Evolutionary conservation across 331 rosid genomes (phyloP).

Genomic region (Spiraea crenata): DNA sequence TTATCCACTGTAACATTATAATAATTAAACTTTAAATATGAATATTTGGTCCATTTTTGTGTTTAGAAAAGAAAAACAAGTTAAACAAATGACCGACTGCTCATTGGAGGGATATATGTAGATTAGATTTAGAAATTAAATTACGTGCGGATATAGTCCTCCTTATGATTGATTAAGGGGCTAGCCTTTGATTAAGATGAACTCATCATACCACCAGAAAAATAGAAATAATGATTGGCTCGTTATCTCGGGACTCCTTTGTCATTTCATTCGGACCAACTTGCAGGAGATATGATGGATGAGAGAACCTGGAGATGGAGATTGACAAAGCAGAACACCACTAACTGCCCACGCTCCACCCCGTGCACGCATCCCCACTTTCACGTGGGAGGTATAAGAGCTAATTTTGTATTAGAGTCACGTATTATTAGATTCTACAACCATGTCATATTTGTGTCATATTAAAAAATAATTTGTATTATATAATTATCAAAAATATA

Average conservation of each 20-base stretch:
- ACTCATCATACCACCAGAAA: neutral
- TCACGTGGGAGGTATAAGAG: too few species aligned
- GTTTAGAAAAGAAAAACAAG: too few species aligned
- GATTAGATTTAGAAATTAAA: neutral
- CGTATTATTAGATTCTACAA: too few species aligned
- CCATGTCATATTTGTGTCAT: too few species aligned
- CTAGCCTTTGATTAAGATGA: neutral
- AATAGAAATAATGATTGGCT: slow-evolving; percentile 8
- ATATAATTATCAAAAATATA: too few species aligned
- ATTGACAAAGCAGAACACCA: neutral
- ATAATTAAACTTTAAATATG: too few species aligned
- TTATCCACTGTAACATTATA: too few species aligned
- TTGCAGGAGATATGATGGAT: neutral
- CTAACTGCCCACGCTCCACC: neutral
- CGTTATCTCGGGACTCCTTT: slow-evolving; percentile 4
- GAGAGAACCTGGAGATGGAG: slow-evolving; percentile 8
- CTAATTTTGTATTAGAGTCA: too few species aligned
- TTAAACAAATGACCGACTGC: too few species aligned
- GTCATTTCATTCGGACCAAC: slow-evolving; percentile 2
- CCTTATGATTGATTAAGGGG: too few species aligned
- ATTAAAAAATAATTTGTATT: too few species aligned
- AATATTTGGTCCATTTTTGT: too few species aligned
- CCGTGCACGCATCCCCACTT: neutral
- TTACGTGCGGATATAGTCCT: neutral
- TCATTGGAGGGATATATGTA: neutral